Percentiles rank a stretch among this genome's conserved stretches.
Conservation (phyloP, 352 stramenopile species). For the Phytophthora multivora region DNA sequence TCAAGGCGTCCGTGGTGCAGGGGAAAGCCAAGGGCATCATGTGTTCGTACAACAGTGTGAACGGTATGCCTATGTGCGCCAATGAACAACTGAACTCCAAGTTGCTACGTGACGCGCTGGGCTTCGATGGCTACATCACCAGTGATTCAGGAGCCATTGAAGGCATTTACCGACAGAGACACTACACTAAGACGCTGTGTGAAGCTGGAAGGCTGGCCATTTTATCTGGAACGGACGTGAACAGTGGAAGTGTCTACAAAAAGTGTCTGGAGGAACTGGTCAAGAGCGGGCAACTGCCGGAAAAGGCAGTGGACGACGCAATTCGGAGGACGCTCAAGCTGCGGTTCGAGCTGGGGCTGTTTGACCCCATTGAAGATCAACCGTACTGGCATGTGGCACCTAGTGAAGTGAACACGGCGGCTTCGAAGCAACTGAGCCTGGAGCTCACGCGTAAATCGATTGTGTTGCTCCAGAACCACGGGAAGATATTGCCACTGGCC, state of each 20-base stretch:
- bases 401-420: slow-evolving; percentile 73
- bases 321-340: slow-evolving; percentile 79
- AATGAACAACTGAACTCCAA: slow-evolving; percentile 79
- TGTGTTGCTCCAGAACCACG: slow-evolving; percentile 94
- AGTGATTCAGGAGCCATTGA: slow-evolving; percentile 93
- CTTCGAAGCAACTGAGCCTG: slow-evolving; percentile 66
- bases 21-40: slow-evolving; percentile 90
- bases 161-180: slow-evolving; percentile 75
- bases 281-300: slow-evolving; percentile 47
- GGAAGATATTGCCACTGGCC: slow-evolving; percentile 66
- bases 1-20: slow-evolving; percentile 83
- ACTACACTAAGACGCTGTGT: slow-evolving; percentile 81
- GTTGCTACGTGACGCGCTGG: slow-evolving; percentile 74
- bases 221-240: slow-evolving; percentile 85
- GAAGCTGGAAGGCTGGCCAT: slow-evolving; percentile 66
- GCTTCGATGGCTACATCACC: slow-evolving; percentile 96
- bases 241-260: slow-evolving; percentile 85
- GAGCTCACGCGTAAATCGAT: slow-evolving; percentile 87
- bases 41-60: slow-evolving; percentile 97
- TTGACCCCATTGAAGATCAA: slow-evolving; percentile 87
- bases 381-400: slow-evolving; percentile 79
- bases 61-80: slow-evolving; percentile 93
- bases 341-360: slow-evolving; percentile 92
- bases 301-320: slow-evolving; percentile 63
- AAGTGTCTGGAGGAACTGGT: slow-evolving; percentile 73